Conservation (phyloP, 139 green algal genomes). For the Chlorella vulgaris region DNA sequence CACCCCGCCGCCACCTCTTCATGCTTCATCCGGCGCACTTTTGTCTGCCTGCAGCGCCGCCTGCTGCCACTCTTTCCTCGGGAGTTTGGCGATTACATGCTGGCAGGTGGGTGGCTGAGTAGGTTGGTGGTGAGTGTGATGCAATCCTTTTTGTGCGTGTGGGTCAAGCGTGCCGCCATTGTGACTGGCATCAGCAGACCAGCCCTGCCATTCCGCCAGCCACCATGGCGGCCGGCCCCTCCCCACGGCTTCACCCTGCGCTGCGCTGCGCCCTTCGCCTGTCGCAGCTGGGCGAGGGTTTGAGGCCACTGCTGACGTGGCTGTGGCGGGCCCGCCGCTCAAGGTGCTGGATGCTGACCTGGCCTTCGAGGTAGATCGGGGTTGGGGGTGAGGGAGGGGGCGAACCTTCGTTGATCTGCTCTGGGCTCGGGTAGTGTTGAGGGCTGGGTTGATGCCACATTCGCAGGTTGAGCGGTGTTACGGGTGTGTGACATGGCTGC, state of each 20-base stretch:
- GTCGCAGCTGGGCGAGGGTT: conserved; percentile 44
- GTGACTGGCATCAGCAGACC: no score
- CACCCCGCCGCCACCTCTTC: no score
- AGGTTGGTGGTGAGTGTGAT: conserved; percentile 42
- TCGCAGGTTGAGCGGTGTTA: background rate
- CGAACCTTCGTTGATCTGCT: background rate
- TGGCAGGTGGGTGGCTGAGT: conserved; percentile 30
- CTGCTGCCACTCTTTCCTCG: conserved; percentile 55
- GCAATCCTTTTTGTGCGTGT: no score
- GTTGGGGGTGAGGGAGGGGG: background rate
- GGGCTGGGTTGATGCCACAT: background rate
- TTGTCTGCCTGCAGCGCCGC: conserved; percentile 14
- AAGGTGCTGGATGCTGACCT: conserved; percentile 68
- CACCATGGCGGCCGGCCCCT: no score
- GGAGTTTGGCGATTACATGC: conserved; percentile 67
- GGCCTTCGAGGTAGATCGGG: conserved; percentile 38
- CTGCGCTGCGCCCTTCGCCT: background rate
- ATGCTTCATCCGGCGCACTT: background rate
- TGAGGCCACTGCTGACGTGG: conserved; percentile 50
- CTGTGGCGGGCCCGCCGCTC: conserved; percentile 56
- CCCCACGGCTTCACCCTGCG: background rate
- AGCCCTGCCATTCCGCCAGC: no score
- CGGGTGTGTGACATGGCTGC: background rate
- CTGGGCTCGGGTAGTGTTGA: background rate
- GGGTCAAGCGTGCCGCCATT: no score